These are phyloP conservation scores for Eucalyptus coolabah DNA, from an alignment of 345 rosid genomes.

Conservation along the genomic window DNA sequence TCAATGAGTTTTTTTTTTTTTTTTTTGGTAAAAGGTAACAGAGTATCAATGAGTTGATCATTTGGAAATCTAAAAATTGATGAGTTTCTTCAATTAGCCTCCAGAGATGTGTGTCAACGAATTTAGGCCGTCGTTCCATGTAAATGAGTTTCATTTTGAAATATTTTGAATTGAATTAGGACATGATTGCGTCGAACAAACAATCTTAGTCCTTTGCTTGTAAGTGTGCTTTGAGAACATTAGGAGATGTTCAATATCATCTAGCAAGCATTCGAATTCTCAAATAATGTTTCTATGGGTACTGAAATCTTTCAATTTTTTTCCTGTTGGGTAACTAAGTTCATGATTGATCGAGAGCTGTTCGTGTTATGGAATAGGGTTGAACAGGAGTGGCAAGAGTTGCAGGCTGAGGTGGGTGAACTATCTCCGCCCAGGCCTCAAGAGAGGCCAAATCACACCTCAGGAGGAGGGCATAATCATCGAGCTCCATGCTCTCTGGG, in stretches of 20 bases:
- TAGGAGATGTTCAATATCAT: not conserved
- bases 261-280: not conserved
- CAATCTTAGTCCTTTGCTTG: not conserved
- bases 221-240: not conserved
- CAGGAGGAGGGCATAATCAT: constrained; percentile 78
- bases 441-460: constrained; percentile 73
- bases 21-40: too few species aligned
- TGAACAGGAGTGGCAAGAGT: constrained; percentile 79
- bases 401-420: constrained; percentile 95
- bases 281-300: not conserved
- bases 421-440: constrained; percentile 81
- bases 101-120: not conserved
- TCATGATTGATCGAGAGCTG: not conserved
- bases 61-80: too few species aligned
- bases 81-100: not conserved
- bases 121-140: not conserved
- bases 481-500: constrained; percentile 81
- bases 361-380: constrained; percentile 13
- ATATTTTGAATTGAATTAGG: not conserved
- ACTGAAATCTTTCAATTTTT: not conserved
- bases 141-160: not conserved
- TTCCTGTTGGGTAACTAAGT: not conserved
- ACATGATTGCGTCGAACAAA: not conserved
- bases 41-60: too few species aligned
- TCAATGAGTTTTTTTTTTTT: too few species aligned